Evolutionary conservation across 495 filamentous ascomycete genomes (phyloP), one percentile per base, ranked within the genome.

Genomic region (Penicillium egyptiacum): DNA sequence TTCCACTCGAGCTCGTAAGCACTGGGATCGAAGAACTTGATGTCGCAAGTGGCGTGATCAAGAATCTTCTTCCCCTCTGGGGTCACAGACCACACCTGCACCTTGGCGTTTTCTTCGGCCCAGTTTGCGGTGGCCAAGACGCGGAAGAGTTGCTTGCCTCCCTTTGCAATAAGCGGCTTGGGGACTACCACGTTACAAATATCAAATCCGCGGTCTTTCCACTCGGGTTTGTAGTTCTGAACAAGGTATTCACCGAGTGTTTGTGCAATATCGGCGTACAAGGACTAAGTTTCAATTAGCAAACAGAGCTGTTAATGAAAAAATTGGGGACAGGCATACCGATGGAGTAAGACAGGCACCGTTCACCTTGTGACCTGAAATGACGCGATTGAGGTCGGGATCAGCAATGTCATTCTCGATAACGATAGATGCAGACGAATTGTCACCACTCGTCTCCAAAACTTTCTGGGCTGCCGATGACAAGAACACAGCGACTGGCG

Each of bases 181-280:
- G 83, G 79, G 4, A 89, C 86, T 41, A 81, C 74, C 77, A 91
- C 84, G 12, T 87, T 68, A 37, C 79, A 79, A 35, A 88, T 80
- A 61, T 89, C 82, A 59, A 84, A 76, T 6, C 77, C 80, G 35
- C 81, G 71, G n/a, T 78, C 75, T 58, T 81, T 74, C 17, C 68
- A 65, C 9, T 81, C 78, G 1, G 82, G 81, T 31, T 81, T 78
- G 50, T 83, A 68, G 40, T 83, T 75, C 55, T 83, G 79, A 50
- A 88, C 81, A 25, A 86, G 73, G 59, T 89, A 90, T 25, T 91
- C 81, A 57, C 79, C 85, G 40, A 90, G 70, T 0, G 89, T 91
- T 57, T 89, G 80, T 12, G 87, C 88, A 75, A 91, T 89, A 68
- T 93, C 89, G 25, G 84, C 88, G 57, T 90, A 91, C 2, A 92